These are phyloP conservation scores for Neospermospora avenae DNA, from an alignment of 2,329 filamentous ascomycete species.

Conservation along the genomic window DNA sequence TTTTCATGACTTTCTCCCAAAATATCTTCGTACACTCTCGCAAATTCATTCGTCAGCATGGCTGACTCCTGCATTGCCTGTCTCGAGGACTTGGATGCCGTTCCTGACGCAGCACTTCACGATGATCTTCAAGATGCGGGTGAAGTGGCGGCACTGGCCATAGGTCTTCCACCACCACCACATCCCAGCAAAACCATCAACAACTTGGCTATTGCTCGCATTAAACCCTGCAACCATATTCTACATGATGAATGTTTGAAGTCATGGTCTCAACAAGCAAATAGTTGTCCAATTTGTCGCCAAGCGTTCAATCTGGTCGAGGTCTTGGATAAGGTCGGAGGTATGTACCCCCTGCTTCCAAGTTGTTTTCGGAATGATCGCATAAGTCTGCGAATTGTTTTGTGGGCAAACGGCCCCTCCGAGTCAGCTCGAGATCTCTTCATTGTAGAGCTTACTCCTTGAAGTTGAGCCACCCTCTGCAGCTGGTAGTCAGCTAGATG, in stretches of 20 bases:
- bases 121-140: conserved; percentile 25
- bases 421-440: not conserved
- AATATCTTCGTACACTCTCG: conserved; percentile 16
- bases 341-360: conserved; percentile 49
- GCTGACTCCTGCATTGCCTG: conserved; percentile 70
- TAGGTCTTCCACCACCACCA: conserved; percentile 22
- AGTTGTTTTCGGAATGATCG: not conserved
- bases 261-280: conserved; percentile 94
- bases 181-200: conserved; percentile 24
- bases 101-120: conserved; percentile 19
- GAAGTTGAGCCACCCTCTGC: conserved; percentile 1
- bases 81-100: conserved; percentile 54
- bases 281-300: conserved; percentile 96
- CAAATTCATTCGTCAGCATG: conserved; percentile 29
- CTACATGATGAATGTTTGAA: conserved; percentile 90
- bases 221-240: conserved; percentile 81
- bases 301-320: conserved; percentile 87
- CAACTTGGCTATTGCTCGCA: conserved; percentile 47
- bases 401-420: conserved; percentile 4
- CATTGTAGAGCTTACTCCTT: not conserved
- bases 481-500: not conserved
- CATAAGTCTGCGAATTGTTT: conserved; percentile 13
- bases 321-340: conserved; percentile 74
- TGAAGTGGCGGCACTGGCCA: conserved; percentile 22
- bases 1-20: conserved; percentile 33